Evolutionary conservation across 441 rosid genomes (phyloP), one percentile per base, ranked within the genome.

Genomic region (Aleurites moluccanus): DNA sequence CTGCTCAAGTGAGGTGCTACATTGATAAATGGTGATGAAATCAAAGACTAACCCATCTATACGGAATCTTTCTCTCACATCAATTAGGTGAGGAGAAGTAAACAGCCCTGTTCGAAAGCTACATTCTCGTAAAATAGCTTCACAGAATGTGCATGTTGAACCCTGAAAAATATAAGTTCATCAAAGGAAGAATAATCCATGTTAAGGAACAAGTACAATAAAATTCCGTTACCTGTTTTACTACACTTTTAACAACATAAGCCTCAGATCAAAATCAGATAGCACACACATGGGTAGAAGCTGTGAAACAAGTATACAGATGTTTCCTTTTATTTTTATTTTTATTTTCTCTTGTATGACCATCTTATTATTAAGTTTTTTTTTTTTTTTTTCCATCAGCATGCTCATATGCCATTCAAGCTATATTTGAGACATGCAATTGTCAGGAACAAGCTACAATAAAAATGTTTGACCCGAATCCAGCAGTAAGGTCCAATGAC

Each of bases 31-130:
- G 65, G 65, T 28, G 23, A 73, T 44, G 55, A 28, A 76, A 35
- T 77, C 68, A 30, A 66, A 65, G 14, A 80, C 92, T 84, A 76
- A 94, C 97, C 98, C 97, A 63, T 92, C 82, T 67, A 94, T 70
- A 30, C 88, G 91, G 64, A 89, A 88, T 86, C 98, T 85, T 83
- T 94, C 98, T 83, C 98, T 85, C 81, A 92, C 97, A 84, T 94
- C 98, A 80, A 94, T 89, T 64, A 94, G 86, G 82, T 94, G 97
- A 55, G 98, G 98, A 38, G 97, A 94, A 64, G 89, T 94, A 87
- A 94, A 94, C 56, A 94, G 76, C 80, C 97, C 98, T 15, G 97
- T 92, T 79, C 83, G 85, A 75, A 91, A 85, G 72, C 98, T 95
- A 83, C 91, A 90, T 71, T 89, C 88, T 67, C 95, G 88, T 79